Conservation (phyloP, 768 basidiomycete genomes). For the Tricholoma terreum region DNA sequence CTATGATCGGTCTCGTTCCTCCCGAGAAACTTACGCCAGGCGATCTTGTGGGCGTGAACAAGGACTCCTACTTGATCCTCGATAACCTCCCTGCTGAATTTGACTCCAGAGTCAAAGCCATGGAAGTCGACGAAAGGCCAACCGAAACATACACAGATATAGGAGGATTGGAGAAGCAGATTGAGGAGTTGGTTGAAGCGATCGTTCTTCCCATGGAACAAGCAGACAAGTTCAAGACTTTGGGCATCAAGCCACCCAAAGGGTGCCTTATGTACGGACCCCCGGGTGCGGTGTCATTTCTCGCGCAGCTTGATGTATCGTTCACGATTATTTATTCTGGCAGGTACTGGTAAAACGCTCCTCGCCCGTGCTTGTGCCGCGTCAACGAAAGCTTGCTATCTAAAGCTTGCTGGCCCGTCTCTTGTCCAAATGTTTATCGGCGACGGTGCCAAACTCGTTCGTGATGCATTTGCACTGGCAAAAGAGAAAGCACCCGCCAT, state of each 20-base stretch:
- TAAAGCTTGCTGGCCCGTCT: slow-evolving; percentile 96
- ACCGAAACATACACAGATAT: slow-evolving; percentile 98
- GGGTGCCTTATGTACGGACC: slow-evolving; percentile 99
- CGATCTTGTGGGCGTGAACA: slow-evolving; percentile 98
- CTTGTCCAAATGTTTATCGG: slow-evolving; percentile 99
- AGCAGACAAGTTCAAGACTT: slow-evolving; percentile 94
- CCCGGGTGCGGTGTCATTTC: slow-evolving; percentile 58
- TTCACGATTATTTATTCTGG: neutral
- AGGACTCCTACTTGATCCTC: slow-evolving; percentile 96
- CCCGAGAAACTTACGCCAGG: slow-evolving; percentile 85
- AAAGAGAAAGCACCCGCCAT: slow-evolving; percentile 99
- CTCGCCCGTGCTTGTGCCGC: slow-evolving; percentile 97
- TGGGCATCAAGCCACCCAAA: slow-evolving; percentile 98
- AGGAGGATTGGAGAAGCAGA: slow-evolving; percentile 98
- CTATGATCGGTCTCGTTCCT: slow-evolving; percentile 95
- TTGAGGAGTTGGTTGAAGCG: slow-evolving; percentile 96
- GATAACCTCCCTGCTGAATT: slow-evolving; percentile 96
- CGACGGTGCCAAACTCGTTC: slow-evolving; percentile 97
- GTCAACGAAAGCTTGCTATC: slow-evolving; percentile 95
- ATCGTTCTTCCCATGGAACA: slow-evolving; percentile 99
- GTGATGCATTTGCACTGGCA: slow-evolving; percentile 96
- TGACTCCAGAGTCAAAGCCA: slow-evolving; percentile 97
- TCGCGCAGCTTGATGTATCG: slow-evolving; percentile 4
- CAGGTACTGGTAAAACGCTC: slow-evolving; percentile 93
- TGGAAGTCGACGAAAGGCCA: slow-evolving; percentile 98